Conservation (phyloP, 1,284 basidiomycete species). For the Trametes hirsuta region DNA sequence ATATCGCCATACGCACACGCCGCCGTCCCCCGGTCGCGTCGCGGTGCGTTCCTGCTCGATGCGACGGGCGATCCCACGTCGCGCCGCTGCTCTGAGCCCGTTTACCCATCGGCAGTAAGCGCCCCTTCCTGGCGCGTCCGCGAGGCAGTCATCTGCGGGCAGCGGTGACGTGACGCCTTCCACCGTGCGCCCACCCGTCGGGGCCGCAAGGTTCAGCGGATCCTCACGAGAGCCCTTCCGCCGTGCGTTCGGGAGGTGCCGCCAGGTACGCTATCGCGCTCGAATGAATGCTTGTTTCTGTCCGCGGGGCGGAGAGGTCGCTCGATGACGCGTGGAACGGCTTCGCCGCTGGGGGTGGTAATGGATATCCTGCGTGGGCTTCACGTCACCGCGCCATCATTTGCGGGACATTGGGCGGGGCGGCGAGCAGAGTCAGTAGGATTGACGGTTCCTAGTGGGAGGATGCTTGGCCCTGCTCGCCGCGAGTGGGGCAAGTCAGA, state of each 20-base stretch:
- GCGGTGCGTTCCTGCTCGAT: slow-evolving; percentile 6
- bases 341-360: neutral
- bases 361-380: too few species aligned
- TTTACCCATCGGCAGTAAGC: slow-evolving; percentile 7
- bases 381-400: too few species aligned
- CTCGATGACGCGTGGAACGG: neutral
- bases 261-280: neutral
- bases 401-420: too few species aligned
- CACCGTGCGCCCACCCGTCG: slow-evolving; percentile 4
- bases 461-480: too few species aligned
- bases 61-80: slow-evolving; percentile 12
- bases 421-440: too few species aligned
- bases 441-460: too few species aligned
- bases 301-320: too few species aligned
- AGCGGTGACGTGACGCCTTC: slow-evolving; percentile 9
- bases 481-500: neutral
- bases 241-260: neutral
- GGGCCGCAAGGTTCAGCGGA: slow-evolving; percentile 8
- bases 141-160: slow-evolving; percentile 17
- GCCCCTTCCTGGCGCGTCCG: neutral
- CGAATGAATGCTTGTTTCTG: too few species aligned
- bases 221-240: neutral
- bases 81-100: slow-evolving; percentile 6
- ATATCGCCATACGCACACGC: neutral
- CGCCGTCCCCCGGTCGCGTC: neutral